Conservation (phyloP, 2,329 filamentous ascomycete genomes). For the Lasiodiplodia theobromae region DNA sequence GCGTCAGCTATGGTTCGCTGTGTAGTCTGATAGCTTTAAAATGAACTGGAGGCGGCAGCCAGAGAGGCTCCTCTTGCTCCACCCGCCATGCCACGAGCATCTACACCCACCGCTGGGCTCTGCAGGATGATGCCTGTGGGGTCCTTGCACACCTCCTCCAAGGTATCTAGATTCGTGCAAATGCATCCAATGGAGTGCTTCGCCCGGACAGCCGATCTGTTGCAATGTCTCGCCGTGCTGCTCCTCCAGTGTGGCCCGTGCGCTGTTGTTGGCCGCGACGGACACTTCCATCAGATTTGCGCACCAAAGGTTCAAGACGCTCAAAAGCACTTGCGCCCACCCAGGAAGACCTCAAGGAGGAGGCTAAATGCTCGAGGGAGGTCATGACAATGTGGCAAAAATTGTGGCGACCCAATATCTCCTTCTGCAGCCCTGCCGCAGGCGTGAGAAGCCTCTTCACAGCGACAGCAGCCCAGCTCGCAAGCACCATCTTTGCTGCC, state of each 20-base stretch:
- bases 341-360: not conserved
- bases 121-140: not conserved
- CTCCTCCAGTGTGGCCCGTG: not conserved
- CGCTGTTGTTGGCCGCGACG: not conserved
- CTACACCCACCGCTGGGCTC: not conserved
- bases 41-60: not conserved
- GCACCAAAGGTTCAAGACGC: not conserved
- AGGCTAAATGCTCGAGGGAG: not conserved
- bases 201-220: not conserved
- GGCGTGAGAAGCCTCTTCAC: not conserved
- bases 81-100: not conserved
- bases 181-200: not conserved
- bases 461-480: not conserved
- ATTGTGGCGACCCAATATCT: not conserved
- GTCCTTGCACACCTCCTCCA: too few relatives aligned
- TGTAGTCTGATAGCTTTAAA: not conserved
- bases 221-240: not conserved
- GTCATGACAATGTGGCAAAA: not conserved
- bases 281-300: not conserved
- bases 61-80: not conserved
- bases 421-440: not conserved
- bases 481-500: not conserved
- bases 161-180: accelerated
- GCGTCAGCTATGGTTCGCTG: too few relatives aligned
- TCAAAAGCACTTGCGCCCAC: not conserved